A percentile compares a stretch with the other conserved stretches of the same genome.
Conservation (phyloP, 1,139 yeast species). For the Yamadazyma buinensis region DNA sequence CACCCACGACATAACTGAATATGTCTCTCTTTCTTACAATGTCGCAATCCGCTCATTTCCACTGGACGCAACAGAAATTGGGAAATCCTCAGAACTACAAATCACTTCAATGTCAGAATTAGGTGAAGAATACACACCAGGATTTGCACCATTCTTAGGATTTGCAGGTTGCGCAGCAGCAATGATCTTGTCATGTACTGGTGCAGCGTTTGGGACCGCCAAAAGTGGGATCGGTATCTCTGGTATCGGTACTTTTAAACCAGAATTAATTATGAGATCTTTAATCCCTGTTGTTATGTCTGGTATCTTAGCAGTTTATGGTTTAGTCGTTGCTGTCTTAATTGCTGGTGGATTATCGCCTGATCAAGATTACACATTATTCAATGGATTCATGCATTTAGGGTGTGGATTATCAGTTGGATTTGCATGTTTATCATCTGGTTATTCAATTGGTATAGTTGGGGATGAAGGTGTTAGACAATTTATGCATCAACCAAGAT, state of each 20-base stretch:
- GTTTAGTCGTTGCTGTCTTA: conserved; percentile 91
- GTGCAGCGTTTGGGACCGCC: conserved; percentile 98
- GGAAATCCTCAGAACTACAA: no score
- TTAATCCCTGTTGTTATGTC: conserved; percentile 96
- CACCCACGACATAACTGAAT: no score
- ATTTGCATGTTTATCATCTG: conserved; percentile 94
- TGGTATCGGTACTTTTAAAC: conserved; percentile 83
- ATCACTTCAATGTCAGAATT: conserved; percentile 31
- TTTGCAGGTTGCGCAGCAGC: conserved; percentile 95
- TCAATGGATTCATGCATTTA: conserved; percentile 95
- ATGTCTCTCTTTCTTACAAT: no score
- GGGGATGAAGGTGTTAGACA: conserved; percentile 99
- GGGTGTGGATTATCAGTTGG: conserved; percentile 97
- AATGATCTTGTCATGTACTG: conserved; percentile 84
- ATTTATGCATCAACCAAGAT: conserved; percentile 92
- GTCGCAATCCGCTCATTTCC: no score
- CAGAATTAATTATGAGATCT: conserved; percentile 79
- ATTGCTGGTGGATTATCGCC: conserved; percentile 92
- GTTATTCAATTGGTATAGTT: conserved; percentile 96
- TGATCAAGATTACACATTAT: conserved; percentile 70
- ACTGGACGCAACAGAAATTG: no score
- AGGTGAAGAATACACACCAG: conserved; percentile 66
- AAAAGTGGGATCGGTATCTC: conserved; percentile 97
- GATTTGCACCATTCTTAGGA: conserved; percentile 92
- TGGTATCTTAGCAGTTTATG: conserved; percentile 95